Base-by-base conservation (phyloP, 2,329 filamentous ascomycete genomes). In the Microthyrium microscopicum region DNA sequence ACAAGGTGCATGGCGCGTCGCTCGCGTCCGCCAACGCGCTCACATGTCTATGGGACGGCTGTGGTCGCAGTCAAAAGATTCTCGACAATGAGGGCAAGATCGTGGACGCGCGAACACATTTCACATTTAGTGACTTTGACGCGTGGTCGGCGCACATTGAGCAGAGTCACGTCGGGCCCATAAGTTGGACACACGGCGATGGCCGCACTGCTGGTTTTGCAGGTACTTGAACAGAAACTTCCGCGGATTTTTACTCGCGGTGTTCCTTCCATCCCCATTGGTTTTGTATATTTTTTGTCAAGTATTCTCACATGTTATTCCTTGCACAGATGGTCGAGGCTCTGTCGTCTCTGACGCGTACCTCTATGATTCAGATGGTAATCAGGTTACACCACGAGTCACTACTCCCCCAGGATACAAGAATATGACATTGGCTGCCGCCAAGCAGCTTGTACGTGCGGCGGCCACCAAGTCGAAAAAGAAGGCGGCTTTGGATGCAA, bases 131-230 rank as follows among this genome's bases (percentile, higher is more conserved):
- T 6, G 44, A 47, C 6, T 46, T 56, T 20, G 49, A 51, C 8
- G 44, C 52, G 11, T 67, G 70, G 58, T 49, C 57, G 33, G 48
- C 53, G 16, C 71, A 76, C 44, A 45, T 74, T 17, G 57, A 65
- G 36, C 47, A 55, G 20, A 46, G 44, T 15, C 71, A 76, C 47
- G 46, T 75, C n/a, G 48, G 51, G 15, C 54, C 61, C 13, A 44
- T 72, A 27, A 64, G 64, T n/a, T 68, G 67, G 62, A 55, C 60
- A 42, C 54, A 66, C 27, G 70, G 70, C n/a, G 69, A 74, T 52
- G 70, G 71, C 33, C 69, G 68, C 26, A 57, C 57, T 30, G 59
- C 61, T 37, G 61, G 61, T 39, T 52, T 61, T 44, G 63, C 61
- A 54, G 68, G 70, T 74, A 61, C 67, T 64, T 56, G 45, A 41